Evolutionary conservation across 116 monocot genomes (phyloP), one percentile per base, ranked within the genome.

Genomic region (Zostera marina): DNA sequence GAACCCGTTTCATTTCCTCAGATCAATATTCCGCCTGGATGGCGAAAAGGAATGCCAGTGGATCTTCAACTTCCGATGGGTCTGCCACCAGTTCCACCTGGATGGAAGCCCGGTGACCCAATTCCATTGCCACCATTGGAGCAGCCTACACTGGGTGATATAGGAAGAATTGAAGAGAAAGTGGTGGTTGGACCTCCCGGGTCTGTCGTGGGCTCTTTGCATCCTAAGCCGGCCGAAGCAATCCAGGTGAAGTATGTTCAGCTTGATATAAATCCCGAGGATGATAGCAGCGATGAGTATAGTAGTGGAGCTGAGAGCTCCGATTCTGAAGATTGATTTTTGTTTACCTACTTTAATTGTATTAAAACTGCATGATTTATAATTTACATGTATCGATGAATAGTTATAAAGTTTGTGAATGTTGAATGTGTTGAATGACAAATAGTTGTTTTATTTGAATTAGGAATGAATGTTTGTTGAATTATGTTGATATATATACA

Each of bases 21-120:
- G 0, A 81, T 81, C 47, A 47, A 69, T 0, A 77, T 86, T 54
- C 83, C 84, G 0, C 73, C 79, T 0, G 82, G 82, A 40, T 87
- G 87, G 87, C 61, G 52, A 67, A 88, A 83, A 59, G 83, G 82
- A 42, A 77, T 83, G 77, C 88, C 88, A 3, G 44, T 23, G 7
- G 81, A 81, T 60, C 69, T 81, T 3, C 86, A 81, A 56, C 69
- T 81, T 3, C 86, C 86, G 0, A 47, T 8, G 12, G 81, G 76
- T 10, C 62, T 81, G 4, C 86, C 86, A 0, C 80, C 79, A 0
- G 67, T 83, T 10, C 92, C 92, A 3, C 76, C 80, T 17, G 92
- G 94, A 15, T 88, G 88, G 94, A 94, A 82, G 71, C 88, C 84
- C 42, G 94, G 94, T 39, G 88, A 88, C 44, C 81, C 79, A 5